A percentile compares a stretch with the other conserved stretches of the same genome.
Evolutionary conservation across 2,329 filamentous ascomycete species (phyloP).

Genomic region (Alternaria burnsii): DNA sequence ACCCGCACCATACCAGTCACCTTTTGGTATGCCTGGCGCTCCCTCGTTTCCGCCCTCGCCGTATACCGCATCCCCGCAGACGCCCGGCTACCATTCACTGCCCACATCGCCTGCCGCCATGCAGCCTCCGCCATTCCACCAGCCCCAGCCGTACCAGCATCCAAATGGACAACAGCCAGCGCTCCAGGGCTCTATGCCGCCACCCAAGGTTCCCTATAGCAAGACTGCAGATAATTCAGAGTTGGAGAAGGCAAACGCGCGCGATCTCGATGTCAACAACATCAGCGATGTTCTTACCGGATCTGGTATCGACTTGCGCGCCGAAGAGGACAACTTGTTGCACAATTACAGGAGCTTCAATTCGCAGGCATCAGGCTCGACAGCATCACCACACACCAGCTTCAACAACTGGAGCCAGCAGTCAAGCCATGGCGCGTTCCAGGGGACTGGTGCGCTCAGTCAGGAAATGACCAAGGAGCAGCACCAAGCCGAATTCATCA

Average conservation of each 20-base stretch:
- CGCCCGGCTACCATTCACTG: constrained; percentile 38
- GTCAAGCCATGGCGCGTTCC: constrained; percentile 49
- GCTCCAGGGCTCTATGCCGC: constrained; percentile 63
- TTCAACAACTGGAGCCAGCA: constrained; percentile 58
- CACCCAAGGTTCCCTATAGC: constrained; percentile 67
- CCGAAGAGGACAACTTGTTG: constrained; percentile 84
- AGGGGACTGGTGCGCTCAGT: constrained; percentile 48
- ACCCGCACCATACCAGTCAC: constrained; percentile 55
- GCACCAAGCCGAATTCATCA: constrained; percentile 70
- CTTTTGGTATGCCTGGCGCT: constrained; percentile 46
- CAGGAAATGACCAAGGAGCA: constrained; percentile 72
- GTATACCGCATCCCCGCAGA: constrained; percentile 49
- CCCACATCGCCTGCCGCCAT: constrained; percentile 42
- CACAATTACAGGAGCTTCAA: constrained; percentile 66
- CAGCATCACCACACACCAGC: constrained; percentile 53
- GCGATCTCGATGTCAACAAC: constrained; percentile 71
- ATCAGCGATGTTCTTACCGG: constrained; percentile 84
- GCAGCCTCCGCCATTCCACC: constrained; percentile 56
- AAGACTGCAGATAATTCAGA: constrained; percentile 54
- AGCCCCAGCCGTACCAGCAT: constrained; percentile 59
- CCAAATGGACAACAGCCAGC: constrained; percentile 34
- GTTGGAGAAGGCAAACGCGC: constrained; percentile 62
- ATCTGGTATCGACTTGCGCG: constrained; percentile 85
- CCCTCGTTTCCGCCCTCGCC: constrained; percentile 55
- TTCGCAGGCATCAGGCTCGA: constrained; percentile 47